Evolutionary conservation across 306 rosid species (phyloP), one percentile per base, ranked within the genome.

Genomic region (Luffa aegyptiaca): DNA sequence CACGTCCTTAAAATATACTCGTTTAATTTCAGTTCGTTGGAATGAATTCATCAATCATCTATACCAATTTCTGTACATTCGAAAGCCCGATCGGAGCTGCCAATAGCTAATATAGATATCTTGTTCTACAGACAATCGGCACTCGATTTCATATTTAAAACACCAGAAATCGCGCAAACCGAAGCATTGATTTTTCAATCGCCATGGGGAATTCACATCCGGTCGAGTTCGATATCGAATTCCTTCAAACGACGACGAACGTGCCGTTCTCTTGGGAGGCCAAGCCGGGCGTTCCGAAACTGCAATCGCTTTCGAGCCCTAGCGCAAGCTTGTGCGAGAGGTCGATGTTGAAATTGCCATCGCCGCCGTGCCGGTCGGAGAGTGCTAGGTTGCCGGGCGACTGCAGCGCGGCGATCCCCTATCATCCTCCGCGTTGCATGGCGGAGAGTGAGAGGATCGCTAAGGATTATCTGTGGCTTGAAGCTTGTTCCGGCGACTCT

Each of bases 241-340:
- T 17, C 21, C 33, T 76, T 35, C 51, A 18, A 57, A 10, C 48
- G 31, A 55, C 2, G 18, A 36, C 66, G 21, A 85, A 80, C 13
- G 86, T 88, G 6, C 91, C 94, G 13, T 90, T 90, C 85, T 84
- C 91, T 36, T 88, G 94, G 92, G 91, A 88, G 85, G 63, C 72
- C 82, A 77, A 85, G 45, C 90, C 92, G 1, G 91, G 96, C 33
- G 72, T 87, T 71, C 77, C 89, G 79, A 89, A 88, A 81, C 57
- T 3, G 1, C 68, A 58, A 9, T 56, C 71, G 18, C 12, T 42
- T 18, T 36, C 35, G 10, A 52, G 39, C 37, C 55, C 55, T 45
- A 21, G 3, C 18, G 37, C 53, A 11, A 70, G 14, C 76, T 13
- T 52, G 78, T 36, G 35, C 45, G 78, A 74, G 18, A 35, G 8